Evolutionary conservation across 345 rosid genomes (phyloP), one percentile per base, ranked within the genome.

Genomic region (Eucalyptus cloeziana): DNA sequence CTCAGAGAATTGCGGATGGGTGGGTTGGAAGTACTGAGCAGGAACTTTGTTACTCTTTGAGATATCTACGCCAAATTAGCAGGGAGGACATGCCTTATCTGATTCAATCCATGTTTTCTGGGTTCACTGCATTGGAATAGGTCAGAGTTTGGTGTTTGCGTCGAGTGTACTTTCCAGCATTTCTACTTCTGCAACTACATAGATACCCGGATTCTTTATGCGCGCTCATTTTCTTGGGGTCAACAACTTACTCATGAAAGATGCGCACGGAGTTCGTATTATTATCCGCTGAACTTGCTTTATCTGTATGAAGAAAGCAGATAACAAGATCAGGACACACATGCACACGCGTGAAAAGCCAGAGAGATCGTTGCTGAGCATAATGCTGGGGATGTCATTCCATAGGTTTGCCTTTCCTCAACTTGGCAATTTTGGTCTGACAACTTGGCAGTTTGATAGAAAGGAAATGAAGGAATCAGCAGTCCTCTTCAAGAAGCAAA

Each of bases 361-460:
- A 62, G 71, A 62, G 71, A 30, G 33, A 30, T 62, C 2, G 10
- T 62, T 30, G 17, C 19, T 3, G 9, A 13, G 71, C 17, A 62
- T 62, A 62, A 30, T 13, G 17, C 0, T 62, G 0, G 33, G 16
- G 17, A 13, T 13, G 0, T 60, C 31, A 11, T 62, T 62, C 8
- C 69, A 62, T 30, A 6, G 8, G 33, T 0, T 0, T 62, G 31
- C 69, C 6, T 30, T 58, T 30, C 33, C 33, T 13, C 71, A 2
- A 27, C 71, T 30, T 6, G 17, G 33, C 4, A 62, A 0, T 25
- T 24, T 58, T 13, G 54, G 54, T 51, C 54, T 17, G 8, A 51
- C 19, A 0, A 27, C 71, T 30, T 6, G 69, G 69, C 16, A 62
- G 33, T 3, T 62, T 30, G 15, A 13, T 62, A 0, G 3, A 30